Conservation (phyloP, 495 filamentous ascomycete species). For the Acidiella bohemica region DNA sequence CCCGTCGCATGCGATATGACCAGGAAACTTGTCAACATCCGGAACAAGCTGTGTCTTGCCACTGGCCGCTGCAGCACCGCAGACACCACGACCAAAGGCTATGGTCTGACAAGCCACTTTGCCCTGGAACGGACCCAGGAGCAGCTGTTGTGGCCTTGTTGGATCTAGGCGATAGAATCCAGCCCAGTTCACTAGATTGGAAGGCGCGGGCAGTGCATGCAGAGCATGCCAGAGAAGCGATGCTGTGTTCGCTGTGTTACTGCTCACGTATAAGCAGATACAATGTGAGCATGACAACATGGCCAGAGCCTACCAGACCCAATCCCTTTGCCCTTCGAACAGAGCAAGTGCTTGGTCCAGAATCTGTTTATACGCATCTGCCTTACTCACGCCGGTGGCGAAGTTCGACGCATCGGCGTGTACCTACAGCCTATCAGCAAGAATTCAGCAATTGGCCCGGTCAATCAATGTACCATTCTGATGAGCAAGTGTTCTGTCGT, state of each 20-base stretch:
- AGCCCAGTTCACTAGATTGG: constrained; percentile 69
- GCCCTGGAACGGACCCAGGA: constrained; percentile 80
- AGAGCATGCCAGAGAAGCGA: constrained; percentile 81
- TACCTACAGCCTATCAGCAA: constrained; percentile 43
- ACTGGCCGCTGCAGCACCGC: constrained; percentile 58
- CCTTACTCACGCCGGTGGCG: constrained; percentile 48
- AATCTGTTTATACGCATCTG: constrained; percentile 64
- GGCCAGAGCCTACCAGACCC: constrained; percentile 41
- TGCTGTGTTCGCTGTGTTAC: constrained; percentile 73
- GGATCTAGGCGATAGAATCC: constrained; percentile 77
- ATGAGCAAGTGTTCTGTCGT: no score
- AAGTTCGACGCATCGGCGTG: constrained; percentile 82
- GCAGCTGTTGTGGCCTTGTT: constrained; percentile 34
- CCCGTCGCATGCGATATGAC: constrained; percentile 83
- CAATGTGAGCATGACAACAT: constrained; percentile 3
- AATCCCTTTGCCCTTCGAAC: constrained; percentile 69
- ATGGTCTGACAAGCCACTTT: constrained; percentile 83
- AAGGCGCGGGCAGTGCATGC: constrained; percentile 62
- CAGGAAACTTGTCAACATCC: constrained; percentile 66
- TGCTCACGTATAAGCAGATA: constrained; percentile 24
- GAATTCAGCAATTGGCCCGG: no score
- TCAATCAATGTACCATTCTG: no score
- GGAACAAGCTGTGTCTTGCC: constrained; percentile 54
- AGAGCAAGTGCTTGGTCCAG: constrained; percentile 56
- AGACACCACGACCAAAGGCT: constrained; percentile 65